Evolutionary conservation across 768 basidiomycete species (phyloP).

Genomic region (Tricholoma furcatifolium): DNA sequence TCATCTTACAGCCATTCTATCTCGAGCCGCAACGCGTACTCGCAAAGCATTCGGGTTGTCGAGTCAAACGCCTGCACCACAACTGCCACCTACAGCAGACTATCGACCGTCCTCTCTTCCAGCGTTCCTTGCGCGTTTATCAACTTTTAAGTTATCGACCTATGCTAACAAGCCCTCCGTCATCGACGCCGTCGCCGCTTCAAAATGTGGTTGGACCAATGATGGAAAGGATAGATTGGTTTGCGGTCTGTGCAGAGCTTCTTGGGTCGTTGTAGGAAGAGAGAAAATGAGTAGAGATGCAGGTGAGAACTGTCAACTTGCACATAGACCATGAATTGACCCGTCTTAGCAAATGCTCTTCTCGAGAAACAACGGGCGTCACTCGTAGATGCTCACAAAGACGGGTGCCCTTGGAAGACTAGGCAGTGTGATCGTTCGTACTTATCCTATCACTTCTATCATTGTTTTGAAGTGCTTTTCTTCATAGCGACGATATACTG

Average conservation of each 20-base stretch:
- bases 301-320: conserved; percentile 52
- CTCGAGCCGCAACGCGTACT: conserved; percentile 59
- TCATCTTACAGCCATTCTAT: conserved; percentile 67
- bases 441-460: neutral
- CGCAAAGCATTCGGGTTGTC: conserved; percentile 47
- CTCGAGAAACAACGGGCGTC: conserved; percentile 70
- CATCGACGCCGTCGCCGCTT: conserved; percentile 77
- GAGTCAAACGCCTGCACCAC: conserved; percentile 26
- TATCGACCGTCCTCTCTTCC: conserved; percentile 78
- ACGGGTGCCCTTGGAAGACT: conserved; percentile 81
- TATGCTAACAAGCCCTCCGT: conserved; percentile 75
- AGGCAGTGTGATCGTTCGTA: conserved; percentile 76
- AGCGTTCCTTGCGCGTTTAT: conserved; percentile 71
- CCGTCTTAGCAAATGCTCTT: conserved; percentile 54
- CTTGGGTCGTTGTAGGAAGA: conserved; percentile 71
- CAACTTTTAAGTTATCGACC: conserved; percentile 77
- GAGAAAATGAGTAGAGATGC: conserved; percentile 76
- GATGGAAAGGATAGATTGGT: conserved; percentile 78
- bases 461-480: neutral
- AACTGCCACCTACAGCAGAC: conserved; percentile 37
- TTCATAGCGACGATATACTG: conserved; percentile 65
- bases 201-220: conserved; percentile 83
- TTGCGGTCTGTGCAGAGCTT: conserved; percentile 67
- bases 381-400: conserved; percentile 71
- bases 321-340: neutral